Evolutionary conservation across 208 protist species (phyloP).

Genomic region (Trypanosomatidae sp.): DNA sequence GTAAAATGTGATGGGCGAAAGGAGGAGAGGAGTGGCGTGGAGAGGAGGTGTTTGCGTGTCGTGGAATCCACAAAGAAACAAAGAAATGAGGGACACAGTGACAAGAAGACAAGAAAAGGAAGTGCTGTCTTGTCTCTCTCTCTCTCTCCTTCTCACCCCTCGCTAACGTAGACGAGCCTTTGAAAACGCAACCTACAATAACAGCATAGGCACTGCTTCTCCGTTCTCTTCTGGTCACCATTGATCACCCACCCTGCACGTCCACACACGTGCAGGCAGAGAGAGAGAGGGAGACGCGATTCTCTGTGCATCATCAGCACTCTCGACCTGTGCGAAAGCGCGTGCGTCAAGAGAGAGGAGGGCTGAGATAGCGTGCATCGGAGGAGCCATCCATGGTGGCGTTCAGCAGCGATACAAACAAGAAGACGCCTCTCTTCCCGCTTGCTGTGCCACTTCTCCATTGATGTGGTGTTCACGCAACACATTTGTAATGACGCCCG

Average conservation of each 20-base stretch:
- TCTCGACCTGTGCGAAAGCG: too few species aligned
- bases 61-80: neutral
- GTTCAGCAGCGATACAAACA: neutral
- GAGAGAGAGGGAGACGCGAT: neutral
- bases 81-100: neutral
- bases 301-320: too few species aligned
- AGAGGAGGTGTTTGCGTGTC: neutral
- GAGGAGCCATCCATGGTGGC: too few species aligned
- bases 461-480: neutral
- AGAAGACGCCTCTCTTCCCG: neutral
- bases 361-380: neutral
- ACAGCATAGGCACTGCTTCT: neutral
- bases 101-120: neutral
- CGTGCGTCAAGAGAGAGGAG: neutral
- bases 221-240: neutral
- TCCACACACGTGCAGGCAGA: neutral
- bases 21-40: neutral
- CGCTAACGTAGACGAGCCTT: neutral
- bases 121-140: neutral
- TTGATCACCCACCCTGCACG: neutral
- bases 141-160: neutral
- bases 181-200: neutral
- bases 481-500: neutral
- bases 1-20: neutral
- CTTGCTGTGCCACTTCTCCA: neutral